Conservation (phyloP, 2,329 filamentous ascomycete genomes). For the Tolypocladium tropicale region DNA sequence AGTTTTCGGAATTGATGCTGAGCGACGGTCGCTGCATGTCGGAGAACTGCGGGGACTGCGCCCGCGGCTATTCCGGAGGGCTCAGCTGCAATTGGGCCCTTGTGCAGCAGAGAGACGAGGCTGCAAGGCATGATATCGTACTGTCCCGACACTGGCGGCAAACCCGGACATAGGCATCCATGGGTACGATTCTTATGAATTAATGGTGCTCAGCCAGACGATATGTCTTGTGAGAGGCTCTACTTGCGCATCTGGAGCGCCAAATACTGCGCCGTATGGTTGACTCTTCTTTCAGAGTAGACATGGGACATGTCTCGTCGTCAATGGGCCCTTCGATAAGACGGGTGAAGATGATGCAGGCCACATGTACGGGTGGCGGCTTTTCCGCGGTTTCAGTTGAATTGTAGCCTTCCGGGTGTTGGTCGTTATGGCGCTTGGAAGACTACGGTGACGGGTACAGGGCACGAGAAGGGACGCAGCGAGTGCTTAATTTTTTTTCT, state of each 20-base stretch:
- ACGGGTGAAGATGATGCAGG: neutral
- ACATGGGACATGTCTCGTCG: neutral
- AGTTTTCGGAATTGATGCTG: neutral
- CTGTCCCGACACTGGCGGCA: neutral
- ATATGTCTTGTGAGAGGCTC: neutral
- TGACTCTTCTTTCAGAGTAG: neutral
- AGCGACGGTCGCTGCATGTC: neutral
- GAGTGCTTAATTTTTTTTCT: no score
- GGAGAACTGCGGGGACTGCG: neutral
- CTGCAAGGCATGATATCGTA: neutral
- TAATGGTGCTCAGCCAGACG: neutral
- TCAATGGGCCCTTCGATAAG: neutral
- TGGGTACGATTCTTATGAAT: neutral
- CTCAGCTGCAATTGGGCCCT: constrained; percentile 6
- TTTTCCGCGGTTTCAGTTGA: neutral
- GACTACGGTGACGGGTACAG: neutral
- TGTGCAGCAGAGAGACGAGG: constrained; percentile 1
- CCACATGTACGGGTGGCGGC: neutral
- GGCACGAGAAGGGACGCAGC: neutral
- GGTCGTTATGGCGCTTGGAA: neutral
- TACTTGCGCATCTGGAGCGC: neutral
- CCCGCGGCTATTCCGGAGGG: neutral
- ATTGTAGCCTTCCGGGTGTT: neutral
- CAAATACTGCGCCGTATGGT: neutral
- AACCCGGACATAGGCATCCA: no score